A percentile compares a stretch with the other conserved stretches of the same genome.
Conservation (phyloP, 768 basidiomycete genomes). For the Suillus cothurnatus region DNA sequence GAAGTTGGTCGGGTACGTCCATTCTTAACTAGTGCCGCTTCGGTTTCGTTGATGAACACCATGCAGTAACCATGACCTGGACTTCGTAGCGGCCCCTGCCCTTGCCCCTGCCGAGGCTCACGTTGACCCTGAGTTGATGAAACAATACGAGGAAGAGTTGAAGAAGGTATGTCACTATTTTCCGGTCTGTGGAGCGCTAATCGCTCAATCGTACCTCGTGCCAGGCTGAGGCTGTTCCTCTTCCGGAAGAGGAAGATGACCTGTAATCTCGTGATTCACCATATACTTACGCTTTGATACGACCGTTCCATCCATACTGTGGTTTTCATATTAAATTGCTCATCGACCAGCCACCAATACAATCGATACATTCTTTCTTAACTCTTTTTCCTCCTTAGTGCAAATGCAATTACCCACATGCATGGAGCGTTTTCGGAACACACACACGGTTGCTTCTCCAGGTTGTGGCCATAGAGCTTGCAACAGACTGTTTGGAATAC, state of each 20-base stretch:
- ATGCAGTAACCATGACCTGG: constrained; percentile 76
- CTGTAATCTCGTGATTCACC: constrained; percentile 45
- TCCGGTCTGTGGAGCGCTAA: not conserved
- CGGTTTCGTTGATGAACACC: not conserved
- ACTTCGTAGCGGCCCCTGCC: constrained; percentile 96
- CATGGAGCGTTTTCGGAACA: constrained; percentile 25
- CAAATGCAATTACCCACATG: constrained; percentile 24
- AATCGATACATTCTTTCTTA: constrained; percentile 14
- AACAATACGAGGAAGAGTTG: constrained; percentile 79
- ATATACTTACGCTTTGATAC: constrained; percentile 21
- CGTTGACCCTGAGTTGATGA: constrained; percentile 79
- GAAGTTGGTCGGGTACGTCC: constrained; percentile 91
- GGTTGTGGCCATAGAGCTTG: constrained; percentile 6
- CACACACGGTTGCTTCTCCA: constrained; percentile 19
- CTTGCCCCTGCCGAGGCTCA: constrained; percentile 92
- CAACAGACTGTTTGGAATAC: not conserved
- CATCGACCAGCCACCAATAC: constrained; percentile 18
- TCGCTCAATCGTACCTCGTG: constrained; percentile 16
- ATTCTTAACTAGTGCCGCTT: not conserved
- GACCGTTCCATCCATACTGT: constrained; percentile 22
- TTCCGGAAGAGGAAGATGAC: constrained; percentile 97
- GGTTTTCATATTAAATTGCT: constrained; percentile 21
- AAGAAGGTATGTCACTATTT: constrained; percentile 46
- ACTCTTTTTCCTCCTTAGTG: constrained; percentile 21
- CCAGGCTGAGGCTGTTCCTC: constrained; percentile 87